Conservation (phyloP, 345 rosid genomes). For the Gossypium rotundifolium region DNA sequence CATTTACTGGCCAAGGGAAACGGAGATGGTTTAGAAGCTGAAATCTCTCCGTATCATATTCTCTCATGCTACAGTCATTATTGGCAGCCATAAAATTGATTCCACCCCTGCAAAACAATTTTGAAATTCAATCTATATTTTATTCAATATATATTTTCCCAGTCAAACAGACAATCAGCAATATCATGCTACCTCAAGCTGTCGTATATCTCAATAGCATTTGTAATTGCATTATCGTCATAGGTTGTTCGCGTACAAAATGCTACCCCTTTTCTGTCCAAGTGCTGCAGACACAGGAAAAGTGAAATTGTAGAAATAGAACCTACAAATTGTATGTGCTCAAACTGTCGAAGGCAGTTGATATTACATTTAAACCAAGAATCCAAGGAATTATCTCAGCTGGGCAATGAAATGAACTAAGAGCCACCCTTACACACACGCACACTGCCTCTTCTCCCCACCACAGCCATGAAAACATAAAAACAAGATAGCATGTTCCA, state of each 20-base stretch:
- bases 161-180: neutral
- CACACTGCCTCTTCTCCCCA: conserved; percentile 1
- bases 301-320: neutral
- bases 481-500: neutral
- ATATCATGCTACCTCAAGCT: conserved; percentile 33
- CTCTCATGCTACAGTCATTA: conserved; percentile 46
- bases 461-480: neutral
- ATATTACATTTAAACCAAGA: neutral
- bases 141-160: neutral
- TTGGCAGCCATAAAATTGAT: conserved; percentile 46
- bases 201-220: conserved; percentile 55
- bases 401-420: neutral
- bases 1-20: conserved; percentile 67
- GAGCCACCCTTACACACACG: neutral
- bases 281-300: conserved; percentile 26
- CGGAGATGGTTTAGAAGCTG: conserved; percentile 40
- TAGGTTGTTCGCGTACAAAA: conserved; percentile 49
- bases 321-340: neutral
- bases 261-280: conserved; percentile 49
- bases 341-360: neutral
- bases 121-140: neutral
- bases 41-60: conserved; percentile 48
- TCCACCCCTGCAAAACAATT: conserved; percentile 46
- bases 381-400: neutral
- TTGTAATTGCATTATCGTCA: conserved; percentile 61